Evolutionary conservation across 768 basidiomycete genomes (phyloP), one percentile per base, ranked within the genome.

Genomic region (Trametes elegans): DNA sequence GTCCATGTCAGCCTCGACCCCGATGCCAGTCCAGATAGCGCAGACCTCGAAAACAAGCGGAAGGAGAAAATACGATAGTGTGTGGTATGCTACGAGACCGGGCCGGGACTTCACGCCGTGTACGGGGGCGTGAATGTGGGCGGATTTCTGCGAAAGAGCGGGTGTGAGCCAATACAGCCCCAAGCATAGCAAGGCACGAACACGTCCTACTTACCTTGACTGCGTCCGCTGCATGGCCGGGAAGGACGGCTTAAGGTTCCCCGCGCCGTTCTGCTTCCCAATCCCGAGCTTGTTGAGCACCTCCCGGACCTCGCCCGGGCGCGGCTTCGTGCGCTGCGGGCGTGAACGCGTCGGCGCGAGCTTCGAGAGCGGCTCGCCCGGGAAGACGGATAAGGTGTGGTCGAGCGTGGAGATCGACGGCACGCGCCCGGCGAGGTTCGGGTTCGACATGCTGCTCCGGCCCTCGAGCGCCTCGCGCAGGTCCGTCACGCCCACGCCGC

Each of bases 381-480:
- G 76, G 49, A 70, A 67, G 44, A 72, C 70, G 29, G 80, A 81
- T 5, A 84, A 80, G 19, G 79, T 68, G 62, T 89, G 86, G 59
- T 90, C 88, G 27, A 89, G 76, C 3, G 89, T 90, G 38, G 89
- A 89, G 44, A 91, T 74, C 13, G 90, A 91, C 13, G 88, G 81
- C 16, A 84, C 79, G n/a, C 79, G 71, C 44, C 66, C 66, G 26
- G 71, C 81, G 24, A 91, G 73, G 19, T 83, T 81, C 32, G 87
- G 80, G 66, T 90, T 92, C 14, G 90, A 91, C 79, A 88, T 82
- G 65, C 87, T 89, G 62, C 81, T 84, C 35, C 90, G 83, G 19
- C 91, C 91, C 73, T 93, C 90, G 4, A 97, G 73, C 4, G 94
- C 94, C 62, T 94, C 93, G 49, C 93, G 79, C 28, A 97, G 77